phyloP scores from a whole-genome alignment of 495 filamentous ascomycete genomes.

The Hapsidospora chrysogenum region DNA sequence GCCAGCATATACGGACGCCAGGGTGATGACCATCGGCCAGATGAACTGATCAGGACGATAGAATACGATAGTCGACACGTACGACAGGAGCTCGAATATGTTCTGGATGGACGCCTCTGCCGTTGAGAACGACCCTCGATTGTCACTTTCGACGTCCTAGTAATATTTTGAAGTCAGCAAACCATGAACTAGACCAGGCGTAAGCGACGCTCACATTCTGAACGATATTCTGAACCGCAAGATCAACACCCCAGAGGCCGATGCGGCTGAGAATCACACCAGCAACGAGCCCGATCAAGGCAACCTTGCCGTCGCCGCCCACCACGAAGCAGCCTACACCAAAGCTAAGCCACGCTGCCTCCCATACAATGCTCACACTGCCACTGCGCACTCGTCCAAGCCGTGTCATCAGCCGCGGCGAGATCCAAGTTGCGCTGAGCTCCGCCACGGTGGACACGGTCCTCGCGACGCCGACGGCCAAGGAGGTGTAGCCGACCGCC shows the following conservation, averaged over 20 bases:
- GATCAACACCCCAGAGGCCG: conserved; percentile 53
- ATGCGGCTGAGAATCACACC: conserved; percentile 41
- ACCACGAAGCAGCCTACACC: conserved; percentile 21
- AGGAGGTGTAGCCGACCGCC: conserved; percentile 14
- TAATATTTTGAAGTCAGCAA: background rate
- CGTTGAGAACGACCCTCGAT: conserved; percentile 42
- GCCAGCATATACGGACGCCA: conserved; percentile 19
- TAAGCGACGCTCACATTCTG: conserved; percentile 36
- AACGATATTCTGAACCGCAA: conserved; percentile 45
- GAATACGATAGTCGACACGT: conserved; percentile 42
- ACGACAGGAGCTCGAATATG: conserved; percentile 47
- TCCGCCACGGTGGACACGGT: conserved; percentile 23
- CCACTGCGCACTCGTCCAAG: conserved; percentile 42
- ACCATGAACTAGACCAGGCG: too few relatives aligned
- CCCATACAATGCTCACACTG: conserved; percentile 49
- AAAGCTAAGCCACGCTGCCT: conserved; percentile 31
- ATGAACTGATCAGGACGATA: conserved; percentile 38
- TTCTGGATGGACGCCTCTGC: conserved; percentile 47
- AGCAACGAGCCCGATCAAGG: conserved; percentile 27
- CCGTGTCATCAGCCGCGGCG: conserved; percentile 29
- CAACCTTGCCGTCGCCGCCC: conserved; percentile 7
- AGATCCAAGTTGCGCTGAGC: conserved; percentile 31
- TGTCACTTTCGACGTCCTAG: conserved; percentile 31
- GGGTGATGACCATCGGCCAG: conserved; percentile 39
- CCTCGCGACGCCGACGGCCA: conserved; percentile 21